phyloP scores from a whole-genome alignment of 1,139 yeast genomes.

The Yamadazyma blattariae region DNA sequence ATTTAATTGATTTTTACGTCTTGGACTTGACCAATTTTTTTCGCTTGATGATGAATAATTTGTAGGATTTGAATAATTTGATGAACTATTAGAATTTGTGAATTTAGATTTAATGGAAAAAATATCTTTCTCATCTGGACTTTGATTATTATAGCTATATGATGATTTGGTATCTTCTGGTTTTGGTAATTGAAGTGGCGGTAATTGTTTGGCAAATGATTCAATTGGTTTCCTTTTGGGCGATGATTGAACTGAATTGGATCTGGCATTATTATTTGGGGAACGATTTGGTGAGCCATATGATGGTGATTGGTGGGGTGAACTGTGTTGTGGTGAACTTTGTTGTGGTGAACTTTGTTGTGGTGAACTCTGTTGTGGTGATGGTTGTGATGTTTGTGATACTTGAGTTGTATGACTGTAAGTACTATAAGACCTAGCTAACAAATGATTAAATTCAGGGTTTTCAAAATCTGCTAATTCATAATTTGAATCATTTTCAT shows the following conservation, averaged over 20 bases:
- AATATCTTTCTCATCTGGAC: constrained; percentile 33
- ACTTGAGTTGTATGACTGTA: constrained; percentile 16
- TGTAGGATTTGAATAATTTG: constrained; percentile 51
- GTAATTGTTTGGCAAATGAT: constrained; percentile 1
- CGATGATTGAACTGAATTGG: background rate
- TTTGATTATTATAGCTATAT: constrained; percentile 18
- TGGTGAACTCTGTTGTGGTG: background rate
- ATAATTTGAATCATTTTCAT: constrained; percentile 19
- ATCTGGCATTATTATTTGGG: background rate
- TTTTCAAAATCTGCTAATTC: constrained; percentile 29
- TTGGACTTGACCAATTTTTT: constrained; percentile 57
- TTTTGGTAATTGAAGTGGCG: constrained; percentile 10
- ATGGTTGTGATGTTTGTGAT: background rate
- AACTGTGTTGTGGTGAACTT: constrained; percentile 1
- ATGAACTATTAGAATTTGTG: constrained; percentile 28
- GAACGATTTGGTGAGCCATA: background rate
- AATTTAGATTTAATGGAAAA: constrained; percentile 25
- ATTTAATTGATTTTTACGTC: constrained; percentile 34
- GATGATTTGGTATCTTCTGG: constrained; percentile 20
- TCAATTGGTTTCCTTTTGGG: background rate
- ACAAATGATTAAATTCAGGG: constrained; percentile 35
- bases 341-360: constrained; percentile 1
- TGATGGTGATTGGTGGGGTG: background rate
- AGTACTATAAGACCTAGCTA: constrained; percentile 34
- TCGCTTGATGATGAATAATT: constrained; percentile 30